Conservation (phyloP, 2,329 filamentous ascomycete genomes). For the Penicillium sp. region DNA sequence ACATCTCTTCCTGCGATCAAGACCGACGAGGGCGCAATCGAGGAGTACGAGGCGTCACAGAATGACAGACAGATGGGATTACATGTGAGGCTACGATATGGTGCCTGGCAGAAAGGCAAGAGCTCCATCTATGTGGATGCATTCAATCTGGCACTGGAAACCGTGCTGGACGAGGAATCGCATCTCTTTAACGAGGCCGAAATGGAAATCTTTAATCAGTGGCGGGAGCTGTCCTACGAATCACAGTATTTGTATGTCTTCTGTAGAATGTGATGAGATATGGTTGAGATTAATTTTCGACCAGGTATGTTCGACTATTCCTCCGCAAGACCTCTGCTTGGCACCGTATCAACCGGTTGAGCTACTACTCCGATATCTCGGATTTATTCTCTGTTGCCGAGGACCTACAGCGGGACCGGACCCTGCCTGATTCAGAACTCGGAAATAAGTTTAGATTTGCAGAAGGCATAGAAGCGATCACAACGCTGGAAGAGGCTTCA, state of each 20-base stretch:
- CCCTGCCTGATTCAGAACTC: constrained; percentile 58
- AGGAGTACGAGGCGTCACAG: constrained; percentile 72
- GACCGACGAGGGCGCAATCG: constrained; percentile 69
- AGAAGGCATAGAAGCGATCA: constrained; percentile 74
- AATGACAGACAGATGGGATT: constrained; percentile 42
- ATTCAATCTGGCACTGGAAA: constrained; percentile 88
- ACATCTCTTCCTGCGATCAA: constrained; percentile 67
- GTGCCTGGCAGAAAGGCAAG: constrained; percentile 70
- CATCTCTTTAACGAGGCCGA: constrained; percentile 85
- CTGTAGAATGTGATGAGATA: neutral
- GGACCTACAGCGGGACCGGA: constrained; percentile 59
- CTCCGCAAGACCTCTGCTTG: constrained; percentile 87
- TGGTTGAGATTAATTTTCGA: constrained; percentile 1
- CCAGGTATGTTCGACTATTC: constrained; percentile 86
- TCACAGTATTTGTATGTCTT: constrained; percentile 78
- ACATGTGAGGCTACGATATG: constrained; percentile 55
- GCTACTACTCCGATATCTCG: constrained; percentile 79
- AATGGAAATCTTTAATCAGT: constrained; percentile 71
- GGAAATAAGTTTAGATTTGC: constrained; percentile 70
- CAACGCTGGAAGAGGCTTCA: constrained; percentile 77
- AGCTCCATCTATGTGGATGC: constrained; percentile 97
- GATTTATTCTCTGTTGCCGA: constrained; percentile 67
- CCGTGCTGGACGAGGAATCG: constrained; percentile 82
- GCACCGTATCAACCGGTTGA: constrained; percentile 77
- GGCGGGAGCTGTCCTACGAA: constrained; percentile 74